These are phyloP conservation scores for Trichoderma semiorbis DNA, from an alignment of 2,329 filamentous ascomycete species.

Conservation along the genomic window DNA sequence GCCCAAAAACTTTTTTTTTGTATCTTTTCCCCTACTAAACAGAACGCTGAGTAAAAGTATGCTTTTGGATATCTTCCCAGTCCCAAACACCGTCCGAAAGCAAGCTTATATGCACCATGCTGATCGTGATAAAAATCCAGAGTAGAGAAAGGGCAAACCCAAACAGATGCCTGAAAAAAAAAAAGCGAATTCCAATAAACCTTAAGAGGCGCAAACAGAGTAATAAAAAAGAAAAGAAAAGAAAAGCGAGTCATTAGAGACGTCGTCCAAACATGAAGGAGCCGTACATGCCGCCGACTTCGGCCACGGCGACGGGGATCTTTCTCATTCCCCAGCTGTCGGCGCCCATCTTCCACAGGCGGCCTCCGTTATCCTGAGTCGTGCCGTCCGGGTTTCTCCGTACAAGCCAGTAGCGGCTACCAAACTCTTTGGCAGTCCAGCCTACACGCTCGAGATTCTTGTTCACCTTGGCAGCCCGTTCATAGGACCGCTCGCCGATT, in stretches of 20 bases:
- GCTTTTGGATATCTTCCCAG: constrained; percentile 18
- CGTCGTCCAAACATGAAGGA: constrained; percentile 61
- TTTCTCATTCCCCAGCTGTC: constrained; percentile 85
- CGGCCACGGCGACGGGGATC: constrained; percentile 84
- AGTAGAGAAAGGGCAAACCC: background rate
- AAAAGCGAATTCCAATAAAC: background rate
- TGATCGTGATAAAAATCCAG: background rate
- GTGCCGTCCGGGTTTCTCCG: constrained; percentile 41
- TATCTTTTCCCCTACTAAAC: background rate
- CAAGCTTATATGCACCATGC: background rate
- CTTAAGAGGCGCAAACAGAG: background rate
- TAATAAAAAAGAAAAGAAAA: background rate
- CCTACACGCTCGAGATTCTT: constrained; percentile 59
- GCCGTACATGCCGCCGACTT: constrained; percentile 93
- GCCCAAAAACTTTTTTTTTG: constrained; percentile 9
- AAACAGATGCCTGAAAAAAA: background rate
- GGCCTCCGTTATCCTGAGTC: constrained; percentile 45
- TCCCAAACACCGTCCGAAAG: constrained; percentile 19
- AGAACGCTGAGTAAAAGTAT: constrained; percentile 10
- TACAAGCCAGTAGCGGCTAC: constrained; percentile 65
- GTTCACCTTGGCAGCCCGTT: constrained; percentile 59
- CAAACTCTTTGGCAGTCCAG: constrained; percentile 69
- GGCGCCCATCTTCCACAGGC: constrained; percentile 80
- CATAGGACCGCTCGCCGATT: constrained; percentile 64
- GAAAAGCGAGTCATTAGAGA: constrained; percentile 36